Conservation (phyloP, 2,329 filamentous ascomycete genomes). For the Fusarium haematococcum region DNA sequence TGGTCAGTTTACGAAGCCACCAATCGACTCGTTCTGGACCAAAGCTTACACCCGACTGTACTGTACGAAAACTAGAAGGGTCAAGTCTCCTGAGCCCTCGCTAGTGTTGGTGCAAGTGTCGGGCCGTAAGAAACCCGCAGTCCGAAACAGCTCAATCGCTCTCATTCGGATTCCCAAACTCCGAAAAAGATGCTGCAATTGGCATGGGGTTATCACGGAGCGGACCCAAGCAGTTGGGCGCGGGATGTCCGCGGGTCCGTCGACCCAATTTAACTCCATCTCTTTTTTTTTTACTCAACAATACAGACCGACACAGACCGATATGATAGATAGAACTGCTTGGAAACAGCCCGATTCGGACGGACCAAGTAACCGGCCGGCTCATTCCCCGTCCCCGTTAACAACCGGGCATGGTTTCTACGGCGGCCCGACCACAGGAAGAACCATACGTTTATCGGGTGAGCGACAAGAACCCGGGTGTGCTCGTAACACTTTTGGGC, state of each 20-base stretch:
- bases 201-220: constrained; percentile 20
- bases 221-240: constrained; percentile 25
- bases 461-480: background rate
- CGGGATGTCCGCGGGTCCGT: constrained; percentile 25
- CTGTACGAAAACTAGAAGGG: background rate
- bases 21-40: constrained; percentile 9
- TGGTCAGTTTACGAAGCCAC: background rate
- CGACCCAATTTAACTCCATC: constrained; percentile 27
- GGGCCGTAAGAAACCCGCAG: background rate
- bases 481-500: background rate
- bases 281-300: constrained; percentile 4
- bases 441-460: constrained; percentile 2
- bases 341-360: background rate
- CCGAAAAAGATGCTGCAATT: constrained; percentile 11
- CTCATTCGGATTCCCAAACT: background rate
- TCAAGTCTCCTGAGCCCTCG: background rate
- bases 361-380: constrained; percentile 6
- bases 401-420: constrained; percentile 11
- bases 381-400: constrained; percentile 12
- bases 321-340: background rate
- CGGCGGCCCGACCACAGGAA: constrained; percentile 20
- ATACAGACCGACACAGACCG: constrained; percentile 11
- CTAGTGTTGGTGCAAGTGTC: background rate
- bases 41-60: background rate
- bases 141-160: constrained; percentile 19